Evolutionary conservation across 345 rosid genomes (phyloP).

Genomic region (Ceriops decandra): DNA sequence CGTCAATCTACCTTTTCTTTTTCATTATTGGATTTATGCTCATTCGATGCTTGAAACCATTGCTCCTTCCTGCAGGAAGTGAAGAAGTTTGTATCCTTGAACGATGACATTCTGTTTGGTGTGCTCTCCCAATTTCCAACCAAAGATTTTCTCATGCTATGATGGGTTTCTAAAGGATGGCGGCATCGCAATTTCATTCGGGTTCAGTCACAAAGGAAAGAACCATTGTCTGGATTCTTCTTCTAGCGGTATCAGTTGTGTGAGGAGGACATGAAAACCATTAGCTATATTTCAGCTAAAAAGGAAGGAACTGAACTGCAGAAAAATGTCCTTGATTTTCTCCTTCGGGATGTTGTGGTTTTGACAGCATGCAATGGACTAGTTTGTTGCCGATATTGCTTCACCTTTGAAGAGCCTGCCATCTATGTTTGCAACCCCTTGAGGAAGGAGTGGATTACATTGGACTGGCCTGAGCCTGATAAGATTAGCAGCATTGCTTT

Average conservation of each 20-base stretch:
- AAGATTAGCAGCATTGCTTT: constrained; percentile 26
- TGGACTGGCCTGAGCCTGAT: constrained; percentile 27
- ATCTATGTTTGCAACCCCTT: constrained; percentile 42
- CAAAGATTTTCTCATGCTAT: constrained; percentile 26
- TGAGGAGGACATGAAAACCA: constrained; percentile 23
- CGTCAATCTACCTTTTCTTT: too few relatives aligned
- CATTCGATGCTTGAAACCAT: not conserved
- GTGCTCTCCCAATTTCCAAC: constrained; percentile 38
- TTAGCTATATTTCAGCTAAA: constrained; percentile 33
- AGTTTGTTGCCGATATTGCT: constrained; percentile 35
- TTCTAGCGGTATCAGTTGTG: constrained; percentile 26
- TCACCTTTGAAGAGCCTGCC: constrained; percentile 25
- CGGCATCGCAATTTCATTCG: constrained; percentile 20
- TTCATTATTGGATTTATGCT: too few relatives aligned
- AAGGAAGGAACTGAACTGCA: constrained; percentile 8
- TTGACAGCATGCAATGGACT: constrained; percentile 40
- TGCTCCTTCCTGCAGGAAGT: constrained; percentile 11
- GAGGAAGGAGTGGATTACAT: constrained; percentile 32
- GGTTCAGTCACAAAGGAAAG: constrained; percentile 25
- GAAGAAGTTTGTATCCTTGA: constrained; percentile 3
- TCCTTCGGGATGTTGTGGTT: constrained; percentile 35
- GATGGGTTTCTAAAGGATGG: constrained; percentile 36
- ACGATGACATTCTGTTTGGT: constrained; percentile 23
- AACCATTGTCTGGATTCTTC: constrained; percentile 36
- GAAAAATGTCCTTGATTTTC: constrained; percentile 28